Evolutionary conservation across 2,329 filamentous ascomycete species (phyloP).

Genomic region (Paecilomyces formosus): DNA sequence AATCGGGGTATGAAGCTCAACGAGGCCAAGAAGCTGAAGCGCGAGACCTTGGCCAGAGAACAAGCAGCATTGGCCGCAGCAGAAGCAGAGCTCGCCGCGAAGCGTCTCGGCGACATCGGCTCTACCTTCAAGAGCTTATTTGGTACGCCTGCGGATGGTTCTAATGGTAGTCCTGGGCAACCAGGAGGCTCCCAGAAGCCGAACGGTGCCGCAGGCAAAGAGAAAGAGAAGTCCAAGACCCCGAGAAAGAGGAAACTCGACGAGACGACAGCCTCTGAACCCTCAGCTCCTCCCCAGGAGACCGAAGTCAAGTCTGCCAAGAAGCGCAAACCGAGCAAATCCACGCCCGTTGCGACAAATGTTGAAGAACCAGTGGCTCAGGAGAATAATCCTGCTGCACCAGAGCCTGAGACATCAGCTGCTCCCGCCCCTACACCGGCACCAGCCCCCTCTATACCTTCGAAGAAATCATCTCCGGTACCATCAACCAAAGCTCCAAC

Average conservation of each 20-base stretch:
- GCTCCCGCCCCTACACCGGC: slow-evolving; percentile 13
- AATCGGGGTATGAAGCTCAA: slow-evolving; percentile 55
- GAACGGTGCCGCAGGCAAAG: slow-evolving; percentile 15
- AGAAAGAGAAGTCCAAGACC: slow-evolving; percentile 14
- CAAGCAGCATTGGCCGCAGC: slow-evolving; percentile 38
- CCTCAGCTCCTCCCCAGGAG: slow-evolving; percentile 8
- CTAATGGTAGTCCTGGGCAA: slow-evolving; percentile 13
- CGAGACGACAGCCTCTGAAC: slow-evolving; percentile 28
- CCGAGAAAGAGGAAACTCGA: slow-evolving; percentile 42
- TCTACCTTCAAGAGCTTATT: slow-evolving; percentile 31
- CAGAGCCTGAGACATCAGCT: slow-evolving; percentile 21
- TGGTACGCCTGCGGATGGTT: slow-evolving; percentile 16
- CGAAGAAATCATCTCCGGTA: slow-evolving; percentile 13
- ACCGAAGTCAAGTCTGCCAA: slow-evolving; percentile 23
- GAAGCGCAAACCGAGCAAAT: slow-evolving; percentile 30
- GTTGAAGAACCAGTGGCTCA: slow-evolving; percentile 15
- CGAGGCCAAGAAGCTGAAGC: slow-evolving; percentile 55
- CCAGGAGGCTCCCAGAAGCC: slow-evolving; percentile 14
- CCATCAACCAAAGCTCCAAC: slow-evolving; percentile 16
- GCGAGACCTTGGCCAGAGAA: slow-evolving; percentile 43
- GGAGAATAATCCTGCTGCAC: neutral
- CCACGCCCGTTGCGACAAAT: slow-evolving; percentile 17
- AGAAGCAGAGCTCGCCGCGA: slow-evolving; percentile 30
- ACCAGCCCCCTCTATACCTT: slow-evolving; percentile 5
- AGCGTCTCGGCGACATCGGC: slow-evolving; percentile 29